A percentile compares a stretch with the other conserved stretches of the same genome.
These are phyloP conservation scores for Fusarium sp. DNA, from an alignment of 2,329 filamentous ascomycete genomes.

Conservation along the genomic window DNA sequence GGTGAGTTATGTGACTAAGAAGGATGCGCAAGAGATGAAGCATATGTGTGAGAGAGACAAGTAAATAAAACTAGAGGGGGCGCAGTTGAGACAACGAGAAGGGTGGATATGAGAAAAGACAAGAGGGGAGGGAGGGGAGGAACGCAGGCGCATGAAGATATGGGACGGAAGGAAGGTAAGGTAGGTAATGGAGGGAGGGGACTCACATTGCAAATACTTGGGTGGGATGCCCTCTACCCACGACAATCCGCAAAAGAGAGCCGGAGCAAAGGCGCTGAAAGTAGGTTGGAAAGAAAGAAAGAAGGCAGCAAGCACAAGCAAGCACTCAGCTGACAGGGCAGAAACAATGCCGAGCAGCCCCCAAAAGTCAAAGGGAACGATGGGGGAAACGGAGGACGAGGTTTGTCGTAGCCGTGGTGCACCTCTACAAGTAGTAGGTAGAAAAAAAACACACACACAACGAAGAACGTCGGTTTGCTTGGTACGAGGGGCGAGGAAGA, in stretches of 20 bases:
- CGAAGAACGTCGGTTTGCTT: constrained; percentile 25
- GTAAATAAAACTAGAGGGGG: constrained; percentile 34
- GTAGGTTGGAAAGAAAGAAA: constrained; percentile 28
- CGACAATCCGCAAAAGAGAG: constrained; percentile 59
- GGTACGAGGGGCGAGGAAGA: constrained; percentile 44
- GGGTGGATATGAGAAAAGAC: constrained; percentile 25
- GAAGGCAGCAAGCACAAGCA: constrained; percentile 26
- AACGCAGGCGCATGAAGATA: constrained; percentile 28
- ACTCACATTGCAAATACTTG: constrained; percentile 58
- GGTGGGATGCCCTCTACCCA: constrained; percentile 56
- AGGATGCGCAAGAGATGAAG: constrained; percentile 15
- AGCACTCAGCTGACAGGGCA: constrained; percentile 33
- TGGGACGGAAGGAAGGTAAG: constrained; percentile 29
- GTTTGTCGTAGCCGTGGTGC: constrained; percentile 29
- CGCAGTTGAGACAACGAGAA: constrained; percentile 33
- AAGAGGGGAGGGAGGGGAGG: constrained; percentile 29
- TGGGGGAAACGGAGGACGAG: constrained; percentile 40
- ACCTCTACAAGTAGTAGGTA: constrained; percentile 26
- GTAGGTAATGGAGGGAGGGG: constrained; percentile 36
- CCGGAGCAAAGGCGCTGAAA: constrained; percentile 57
- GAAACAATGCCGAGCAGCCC: constrained; percentile 37
- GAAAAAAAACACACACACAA: constrained; percentile 29
- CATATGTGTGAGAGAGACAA: constrained; percentile 23
- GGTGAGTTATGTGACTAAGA: constrained; percentile 35
- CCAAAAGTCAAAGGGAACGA: constrained; percentile 33